Percentiles rank a stretch among this genome's conserved stretches.
Conservation (phyloP, 768 basidiomycete species). For the Russula olivacea region DNA sequence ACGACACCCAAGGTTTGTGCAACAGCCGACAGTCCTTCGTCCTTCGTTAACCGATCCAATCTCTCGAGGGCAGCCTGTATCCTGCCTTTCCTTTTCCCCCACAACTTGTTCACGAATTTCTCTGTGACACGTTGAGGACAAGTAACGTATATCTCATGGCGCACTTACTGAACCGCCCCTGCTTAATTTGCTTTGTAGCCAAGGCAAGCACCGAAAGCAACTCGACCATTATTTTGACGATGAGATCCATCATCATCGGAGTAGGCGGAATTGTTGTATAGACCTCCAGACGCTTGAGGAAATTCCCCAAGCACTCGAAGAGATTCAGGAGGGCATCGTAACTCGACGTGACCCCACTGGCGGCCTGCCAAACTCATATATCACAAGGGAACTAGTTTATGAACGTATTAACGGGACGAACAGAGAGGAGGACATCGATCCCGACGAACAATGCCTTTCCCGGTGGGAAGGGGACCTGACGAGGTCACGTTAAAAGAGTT, state of each 20-base stretch:
- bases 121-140: background rate
- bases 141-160: background rate
- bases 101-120: background rate
- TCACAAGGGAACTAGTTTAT: background rate
- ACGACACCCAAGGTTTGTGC: background rate
- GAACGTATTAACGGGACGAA: background rate
- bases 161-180: background rate
- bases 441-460: background rate
- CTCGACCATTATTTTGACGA: background rate
- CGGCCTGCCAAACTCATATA: background rate
- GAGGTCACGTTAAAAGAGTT: background rate
- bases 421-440: background rate
- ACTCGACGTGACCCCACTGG: background rate
- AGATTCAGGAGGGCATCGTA: background rate
- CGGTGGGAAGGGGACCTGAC: background rate
- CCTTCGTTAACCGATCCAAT: background rate
- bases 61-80: background rate
- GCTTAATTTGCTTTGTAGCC: background rate
- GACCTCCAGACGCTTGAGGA: background rate
- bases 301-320: background rate
- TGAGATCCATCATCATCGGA: background rate
- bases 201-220: background rate
- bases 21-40: background rate
- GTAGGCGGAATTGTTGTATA: background rate
- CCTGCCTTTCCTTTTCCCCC: background rate